Percentiles rank a stretch among this genome's conserved stretches.
Conservation (phyloP, 2,329 filamentous ascomycete genomes). For the Emericellopsis cladophorae region DNA sequence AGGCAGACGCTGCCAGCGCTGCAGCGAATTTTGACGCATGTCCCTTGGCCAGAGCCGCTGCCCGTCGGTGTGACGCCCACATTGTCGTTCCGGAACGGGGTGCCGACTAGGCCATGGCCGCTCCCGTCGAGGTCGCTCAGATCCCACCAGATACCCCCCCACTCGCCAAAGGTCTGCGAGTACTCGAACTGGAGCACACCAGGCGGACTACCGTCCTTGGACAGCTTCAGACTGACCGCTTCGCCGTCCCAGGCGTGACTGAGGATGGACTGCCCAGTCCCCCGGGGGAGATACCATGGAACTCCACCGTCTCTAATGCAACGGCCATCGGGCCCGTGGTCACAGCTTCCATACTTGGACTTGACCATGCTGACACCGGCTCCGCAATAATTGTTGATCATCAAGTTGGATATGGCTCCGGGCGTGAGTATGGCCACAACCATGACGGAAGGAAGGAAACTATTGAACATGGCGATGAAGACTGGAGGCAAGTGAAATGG, state of each 20-base stretch:
- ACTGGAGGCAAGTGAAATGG: no score
- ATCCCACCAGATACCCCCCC: conserved; percentile 3
- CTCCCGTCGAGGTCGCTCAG: conserved; percentile 5
- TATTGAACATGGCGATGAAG: neutral
- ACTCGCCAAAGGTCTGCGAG: neutral
- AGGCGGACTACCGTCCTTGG: conserved; percentile 1
- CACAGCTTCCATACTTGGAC: neutral
- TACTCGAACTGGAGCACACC: conserved; percentile 5
- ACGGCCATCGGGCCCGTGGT: neutral
- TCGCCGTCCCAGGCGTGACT: conserved; percentile 1
- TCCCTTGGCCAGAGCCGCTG: conserved; percentile 1
- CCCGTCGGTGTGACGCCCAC: conserved; percentile 2
- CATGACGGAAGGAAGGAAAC: neutral
- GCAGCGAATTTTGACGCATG: conserved; percentile 2
- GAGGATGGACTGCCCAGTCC: neutral
- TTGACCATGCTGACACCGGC: conserved; percentile 1
- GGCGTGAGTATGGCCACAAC: neutral
- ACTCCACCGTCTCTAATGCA: conserved; percentile 1
- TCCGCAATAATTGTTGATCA: conserved; percentile 3
- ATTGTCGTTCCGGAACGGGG: conserved; percentile 2
- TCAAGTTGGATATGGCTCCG: conserved; percentile 1
- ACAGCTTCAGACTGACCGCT: conserved; percentile 3
- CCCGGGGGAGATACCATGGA: neutral
- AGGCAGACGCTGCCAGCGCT: neutral
- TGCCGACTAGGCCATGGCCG: conserved; percentile 4